A percentile compares a stretch with the other conserved stretches of the same genome.
These are phyloP conservation scores for Russula sp. DNA, from an alignment of 768 basidiomycete species.

Conservation along the genomic window DNA sequence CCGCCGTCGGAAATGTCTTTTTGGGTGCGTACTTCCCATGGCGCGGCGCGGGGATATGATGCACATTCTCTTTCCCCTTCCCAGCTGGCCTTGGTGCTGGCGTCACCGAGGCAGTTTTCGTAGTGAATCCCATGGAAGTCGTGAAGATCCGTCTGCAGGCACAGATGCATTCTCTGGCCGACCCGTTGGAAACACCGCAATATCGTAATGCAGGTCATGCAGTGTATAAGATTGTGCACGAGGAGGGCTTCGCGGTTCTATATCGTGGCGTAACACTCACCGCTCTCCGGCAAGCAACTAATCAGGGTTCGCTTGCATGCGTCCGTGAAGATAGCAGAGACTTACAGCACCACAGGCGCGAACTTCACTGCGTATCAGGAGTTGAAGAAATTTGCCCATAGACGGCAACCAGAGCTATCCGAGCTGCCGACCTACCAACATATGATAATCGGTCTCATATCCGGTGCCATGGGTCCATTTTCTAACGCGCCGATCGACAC, in stretches of 20 bases:
- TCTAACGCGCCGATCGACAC: constrained; percentile 96
- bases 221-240: constrained; percentile 88
- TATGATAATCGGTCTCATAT: constrained; percentile 91
- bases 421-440: constrained; percentile 94
- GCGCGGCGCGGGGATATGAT: neutral
- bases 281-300: constrained; percentile 93
- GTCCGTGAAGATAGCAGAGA: neutral
- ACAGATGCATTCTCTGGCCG: constrained; percentile 94
- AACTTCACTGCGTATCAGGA: constrained; percentile 99
- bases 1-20: constrained; percentile 78
- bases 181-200: constrained; percentile 88
- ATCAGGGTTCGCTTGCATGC: constrained; percentile 63
- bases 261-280: constrained; percentile 94
- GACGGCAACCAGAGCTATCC: constrained; percentile 68
- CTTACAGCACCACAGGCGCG: constrained; percentile 52
- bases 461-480: constrained; percentile 97
- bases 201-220: constrained; percentile 98
- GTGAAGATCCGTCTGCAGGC: constrained; percentile 98
- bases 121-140: constrained; percentile 99
- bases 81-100: constrained; percentile 93
- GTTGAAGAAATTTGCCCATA: constrained; percentile 79
- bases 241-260: constrained; percentile 81
- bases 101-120: constrained; percentile 88
- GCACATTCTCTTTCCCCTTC: constrained; percentile 2
- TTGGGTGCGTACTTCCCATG: constrained; percentile 53